phyloP scores from a whole-genome alignment of 345 rosid species.

The Arabidopsis suecica region DNA sequence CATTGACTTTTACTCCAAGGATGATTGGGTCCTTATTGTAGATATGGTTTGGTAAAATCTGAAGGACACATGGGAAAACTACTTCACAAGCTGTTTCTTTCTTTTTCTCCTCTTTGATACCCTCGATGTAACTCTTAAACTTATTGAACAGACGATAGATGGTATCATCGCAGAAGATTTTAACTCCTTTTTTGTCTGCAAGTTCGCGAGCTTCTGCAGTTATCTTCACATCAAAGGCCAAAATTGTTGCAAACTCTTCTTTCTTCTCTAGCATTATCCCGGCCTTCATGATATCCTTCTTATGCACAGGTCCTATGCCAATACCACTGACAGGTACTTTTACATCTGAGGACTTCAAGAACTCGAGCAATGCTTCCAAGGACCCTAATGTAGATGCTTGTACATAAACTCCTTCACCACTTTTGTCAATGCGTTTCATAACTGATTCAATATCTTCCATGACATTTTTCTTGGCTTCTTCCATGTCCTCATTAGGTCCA shows the following conservation, averaged over 20 bases:
- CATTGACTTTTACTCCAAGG: conserved; percentile 81
- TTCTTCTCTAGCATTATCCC: conserved; percentile 92
- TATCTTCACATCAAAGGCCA: conserved; percentile 95
- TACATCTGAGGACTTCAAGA: conserved; percentile 81
- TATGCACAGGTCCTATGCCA: conserved; percentile 86
- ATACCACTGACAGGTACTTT: conserved; percentile 87
- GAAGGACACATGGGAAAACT: conserved; percentile 86
- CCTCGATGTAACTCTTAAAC: conserved; percentile 79
- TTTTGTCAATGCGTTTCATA: conserved; percentile 80
- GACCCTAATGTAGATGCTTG: conserved; percentile 96
- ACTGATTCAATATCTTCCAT: conserved; percentile 90
- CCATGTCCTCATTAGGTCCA: conserved; percentile 68
- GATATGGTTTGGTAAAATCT: conserved; percentile 72
- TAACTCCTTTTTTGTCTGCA: conserved; percentile 84
- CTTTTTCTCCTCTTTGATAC: conserved; percentile 88
- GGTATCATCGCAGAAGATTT: conserved; percentile 85
- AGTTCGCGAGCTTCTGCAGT: conserved; percentile 92
- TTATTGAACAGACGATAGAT: conserved; percentile 89
- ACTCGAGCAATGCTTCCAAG: conserved; percentile 90
- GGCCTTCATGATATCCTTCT: conserved; percentile 91
- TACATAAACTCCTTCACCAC: conserved; percentile 91
- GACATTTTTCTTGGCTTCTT: conserved; percentile 63
- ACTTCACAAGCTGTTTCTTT: conserved; percentile 88
- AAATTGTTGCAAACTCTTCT: conserved; percentile 83
- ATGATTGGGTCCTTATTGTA: conserved; percentile 88